Percentiles rank a stretch among this genome's conserved stretches.
phyloP scores from a whole-genome alignment of 306 rosid species.

The Cyclanthera cordifolia region DNA sequence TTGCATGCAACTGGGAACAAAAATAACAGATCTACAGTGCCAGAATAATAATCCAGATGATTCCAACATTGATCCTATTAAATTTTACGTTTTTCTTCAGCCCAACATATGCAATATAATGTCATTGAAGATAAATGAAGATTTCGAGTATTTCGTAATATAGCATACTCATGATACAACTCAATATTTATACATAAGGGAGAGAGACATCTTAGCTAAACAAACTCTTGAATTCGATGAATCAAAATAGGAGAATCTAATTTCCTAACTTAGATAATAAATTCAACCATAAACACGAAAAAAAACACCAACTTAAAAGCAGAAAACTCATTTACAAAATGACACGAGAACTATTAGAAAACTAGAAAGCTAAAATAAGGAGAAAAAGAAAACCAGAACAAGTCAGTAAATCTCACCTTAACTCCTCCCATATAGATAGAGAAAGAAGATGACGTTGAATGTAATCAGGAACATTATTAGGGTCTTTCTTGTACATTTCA shows the following conservation, averaged over 20 bases:
- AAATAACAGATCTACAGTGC: not conserved
- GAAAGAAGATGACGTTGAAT: slow-evolving; percentile 92
- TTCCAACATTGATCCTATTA: not conserved
- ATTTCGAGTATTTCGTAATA: too few relatives aligned
- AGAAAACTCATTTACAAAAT: not conserved
- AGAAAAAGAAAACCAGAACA: slow-evolving; percentile 10
- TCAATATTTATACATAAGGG: too few relatives aligned
- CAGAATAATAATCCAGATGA: not conserved
- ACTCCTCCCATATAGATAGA: slow-evolving; percentile 90
- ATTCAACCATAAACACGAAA: not conserved
- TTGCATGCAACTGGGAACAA: not conserved
- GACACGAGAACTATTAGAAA: not conserved
- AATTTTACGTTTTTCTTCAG: not conserved
- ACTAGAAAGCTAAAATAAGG: not conserved
- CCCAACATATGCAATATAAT: not conserved
- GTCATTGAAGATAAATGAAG: not conserved
- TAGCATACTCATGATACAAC: too few relatives aligned
- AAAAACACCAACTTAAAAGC: not conserved
- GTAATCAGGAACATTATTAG: slow-evolving; percentile 68
- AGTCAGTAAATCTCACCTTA: slow-evolving; percentile 44
- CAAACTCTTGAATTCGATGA: too few relatives aligned
- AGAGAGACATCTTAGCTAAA: too few relatives aligned
- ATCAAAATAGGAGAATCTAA: too few relatives aligned
- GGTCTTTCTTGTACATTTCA: slow-evolving; percentile 83
- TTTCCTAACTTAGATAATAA: too few relatives aligned